Evolutionary conservation across 768 basidiomycete genomes (phyloP).

Genomic region (Sistotremastrum suecicum): DNA sequence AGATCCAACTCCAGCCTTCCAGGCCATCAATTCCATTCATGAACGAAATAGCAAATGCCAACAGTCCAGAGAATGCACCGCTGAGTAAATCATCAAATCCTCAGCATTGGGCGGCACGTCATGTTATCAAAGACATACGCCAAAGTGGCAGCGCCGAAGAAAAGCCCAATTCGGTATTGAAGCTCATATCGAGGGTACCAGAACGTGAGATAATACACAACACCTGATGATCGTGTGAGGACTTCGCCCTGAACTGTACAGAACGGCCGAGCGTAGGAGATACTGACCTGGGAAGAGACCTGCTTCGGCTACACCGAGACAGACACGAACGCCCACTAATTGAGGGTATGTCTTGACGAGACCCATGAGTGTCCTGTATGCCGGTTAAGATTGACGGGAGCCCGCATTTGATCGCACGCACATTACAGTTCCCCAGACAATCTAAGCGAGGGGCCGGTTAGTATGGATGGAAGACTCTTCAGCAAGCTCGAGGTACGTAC

Average conservation of each 20-base stretch:
- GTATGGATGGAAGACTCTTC: neutral
- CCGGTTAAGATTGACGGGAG: neutral
- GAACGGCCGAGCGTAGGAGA: constrained; percentile 52
- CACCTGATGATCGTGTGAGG: neutral
- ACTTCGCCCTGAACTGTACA: neutral
- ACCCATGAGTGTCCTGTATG: constrained; percentile 44
- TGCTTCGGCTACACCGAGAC: constrained; percentile 53
- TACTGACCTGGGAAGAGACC: constrained; percentile 48
- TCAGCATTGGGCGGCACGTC: neutral
- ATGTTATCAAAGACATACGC: constrained; percentile 8
- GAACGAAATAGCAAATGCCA: constrained; percentile 41
- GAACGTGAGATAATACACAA: constrained; percentile 33
- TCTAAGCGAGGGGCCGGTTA: constrained; percentile 16
- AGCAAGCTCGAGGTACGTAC: constrained; percentile 18
- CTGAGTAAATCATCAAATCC: neutral
- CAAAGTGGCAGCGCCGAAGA: constrained; percentile 51
- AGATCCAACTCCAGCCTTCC: constrained; percentile 57
- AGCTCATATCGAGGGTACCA: constrained; percentile 57
- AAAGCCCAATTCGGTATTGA: constrained; percentile 45
- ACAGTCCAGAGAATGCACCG: constrained; percentile 42
- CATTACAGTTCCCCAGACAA: constrained; percentile 54
- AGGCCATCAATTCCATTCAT: constrained; percentile 33
- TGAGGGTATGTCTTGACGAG: constrained; percentile 53
- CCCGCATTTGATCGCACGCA: constrained; percentile 15
- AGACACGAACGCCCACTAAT: constrained; percentile 41